Conservation (phyloP, 2,329 filamentous ascomycete genomes). For the Apiospora arundinis region DNA sequence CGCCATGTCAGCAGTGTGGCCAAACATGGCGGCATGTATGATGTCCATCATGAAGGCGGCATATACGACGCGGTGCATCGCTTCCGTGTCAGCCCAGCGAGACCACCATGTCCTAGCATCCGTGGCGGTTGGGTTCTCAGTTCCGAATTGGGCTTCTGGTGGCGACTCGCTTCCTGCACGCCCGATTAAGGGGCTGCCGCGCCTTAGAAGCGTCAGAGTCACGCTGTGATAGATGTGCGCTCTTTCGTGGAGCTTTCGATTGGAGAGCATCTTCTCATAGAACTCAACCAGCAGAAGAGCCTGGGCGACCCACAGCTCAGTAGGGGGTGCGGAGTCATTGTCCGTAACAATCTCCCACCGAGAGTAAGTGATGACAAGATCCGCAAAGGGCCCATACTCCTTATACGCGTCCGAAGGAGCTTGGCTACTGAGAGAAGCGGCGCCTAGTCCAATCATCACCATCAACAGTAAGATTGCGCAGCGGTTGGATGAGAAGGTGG, state of each 20-base stretch:
- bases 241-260: slow-evolving; percentile 80
- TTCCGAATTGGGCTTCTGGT: slow-evolving; percentile 68
- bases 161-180: slow-evolving; percentile 80
- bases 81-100: slow-evolving; percentile 87
- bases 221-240: slow-evolving; percentile 90
- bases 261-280: slow-evolving; percentile 92
- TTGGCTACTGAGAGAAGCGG: slow-evolving; percentile 74
- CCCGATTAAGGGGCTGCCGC: slow-evolving; percentile 86
- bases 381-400: slow-evolving; percentile 55
- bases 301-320: slow-evolving; percentile 88
- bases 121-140: slow-evolving; percentile 53
- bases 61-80: slow-evolving; percentile 85
- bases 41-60: slow-evolving; percentile 90
- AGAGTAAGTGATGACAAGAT: slow-evolving; percentile 72
- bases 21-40: slow-evolving; percentile 90
- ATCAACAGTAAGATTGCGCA: slow-evolving; percentile 79
- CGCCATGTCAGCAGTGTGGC: slow-evolving; percentile 88
- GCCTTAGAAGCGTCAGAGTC: slow-evolving; percentile 81
- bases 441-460: slow-evolving; percentile 84
- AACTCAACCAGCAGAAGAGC: slow-evolving; percentile 82
- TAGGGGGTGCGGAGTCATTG: slow-evolving; percentile 81
- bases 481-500: slow-evolving; percentile 82
- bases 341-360: slow-evolving; percentile 86
- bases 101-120: slow-evolving; percentile 72
- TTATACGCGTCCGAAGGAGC: slow-evolving; percentile 58